A percentile compares a stretch with the other conserved stretches of the same genome.
These are phyloP conservation scores for Ashbya aceris DNA, from an alignment of 1,139 yeast genomes.

Conservation along the genomic window DNA sequence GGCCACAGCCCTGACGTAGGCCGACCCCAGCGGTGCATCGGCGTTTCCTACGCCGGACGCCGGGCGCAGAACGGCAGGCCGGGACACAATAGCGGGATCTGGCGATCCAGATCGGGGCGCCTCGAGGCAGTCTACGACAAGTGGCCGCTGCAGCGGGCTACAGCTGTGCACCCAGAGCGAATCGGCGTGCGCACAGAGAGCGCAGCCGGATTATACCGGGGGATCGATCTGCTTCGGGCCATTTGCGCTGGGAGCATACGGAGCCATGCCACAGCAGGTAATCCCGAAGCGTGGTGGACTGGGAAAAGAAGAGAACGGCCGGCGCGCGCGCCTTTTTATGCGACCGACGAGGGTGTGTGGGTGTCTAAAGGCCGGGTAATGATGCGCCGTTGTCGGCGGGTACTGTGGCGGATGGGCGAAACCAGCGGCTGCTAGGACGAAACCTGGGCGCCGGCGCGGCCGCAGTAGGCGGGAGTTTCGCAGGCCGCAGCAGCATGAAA, in stretches of 20 bases:
- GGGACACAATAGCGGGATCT: neutral
- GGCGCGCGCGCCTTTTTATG: neutral
- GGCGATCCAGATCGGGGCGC: neutral
- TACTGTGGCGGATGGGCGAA: too few relatives aligned
- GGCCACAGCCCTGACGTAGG: neutral
- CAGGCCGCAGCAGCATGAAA: too few relatives aligned
- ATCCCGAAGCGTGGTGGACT: constrained; percentile 10
- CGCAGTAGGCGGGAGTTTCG: too few relatives aligned
- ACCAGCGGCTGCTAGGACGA: too few relatives aligned
- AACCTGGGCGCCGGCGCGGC: too few relatives aligned
- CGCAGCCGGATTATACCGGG: constrained; percentile 3
- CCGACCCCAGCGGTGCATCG: neutral
- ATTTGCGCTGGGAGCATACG: constrained; percentile 12
- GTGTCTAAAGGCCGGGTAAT: neutral
- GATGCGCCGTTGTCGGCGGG: neutral
- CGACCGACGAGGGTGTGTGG: neutral
- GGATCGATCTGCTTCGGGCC: constrained; percentile 13
- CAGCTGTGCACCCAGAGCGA: constrained; percentile 10
- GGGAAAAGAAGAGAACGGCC: too few relatives aligned
- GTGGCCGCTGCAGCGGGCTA: neutral
- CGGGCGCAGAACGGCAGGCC: neutral
- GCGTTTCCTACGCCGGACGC: neutral
- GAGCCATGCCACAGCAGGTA: constrained; percentile 13
- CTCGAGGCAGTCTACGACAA: neutral
- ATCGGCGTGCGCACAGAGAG: constrained; percentile 6